Evolutionary conservation across 2,329 filamentous ascomycete genomes (phyloP).

Genomic region (Sporothrix humicola): DNA sequence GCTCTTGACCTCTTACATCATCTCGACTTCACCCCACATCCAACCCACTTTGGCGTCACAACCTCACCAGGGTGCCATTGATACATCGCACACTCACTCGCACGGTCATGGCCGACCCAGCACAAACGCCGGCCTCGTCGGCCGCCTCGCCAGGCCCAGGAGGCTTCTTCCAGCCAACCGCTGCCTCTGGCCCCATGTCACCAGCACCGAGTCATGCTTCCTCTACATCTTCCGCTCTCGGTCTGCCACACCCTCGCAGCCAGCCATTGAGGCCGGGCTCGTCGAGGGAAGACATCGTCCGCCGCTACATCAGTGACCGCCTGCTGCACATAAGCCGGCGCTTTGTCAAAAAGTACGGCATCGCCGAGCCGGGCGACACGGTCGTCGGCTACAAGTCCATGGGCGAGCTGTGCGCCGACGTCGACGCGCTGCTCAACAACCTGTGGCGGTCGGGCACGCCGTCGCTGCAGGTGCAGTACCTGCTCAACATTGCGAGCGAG

Average conservation of each 20-base stretch:
- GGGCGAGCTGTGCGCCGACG: constrained; percentile 72
- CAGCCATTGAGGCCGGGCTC: constrained; percentile 61
- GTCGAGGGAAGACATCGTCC: constrained; percentile 64
- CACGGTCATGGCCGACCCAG: constrained; percentile 16
- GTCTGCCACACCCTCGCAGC: constrained; percentile 61
- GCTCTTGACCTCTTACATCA: not conserved
- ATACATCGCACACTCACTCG: not conserved
- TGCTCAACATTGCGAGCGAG: constrained; percentile 77
- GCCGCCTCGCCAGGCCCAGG: constrained; percentile 46
- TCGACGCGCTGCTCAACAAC: constrained; percentile 77
- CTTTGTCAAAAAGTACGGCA: constrained; percentile 64
- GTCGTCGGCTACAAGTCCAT: constrained; percentile 64
- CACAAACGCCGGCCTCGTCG: not conserved
- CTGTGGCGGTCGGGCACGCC: constrained; percentile 88
- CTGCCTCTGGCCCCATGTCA: constrained; percentile 52
- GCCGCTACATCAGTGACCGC: constrained; percentile 61
- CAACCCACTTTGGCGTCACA: not conserved
- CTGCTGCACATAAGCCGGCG: constrained; percentile 61
- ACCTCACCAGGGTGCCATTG: not conserved
- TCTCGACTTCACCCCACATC: constrained; percentile 14
- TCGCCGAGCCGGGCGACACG: constrained; percentile 53
- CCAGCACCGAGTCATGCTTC: constrained; percentile 52
- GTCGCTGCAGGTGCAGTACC: constrained; percentile 79
- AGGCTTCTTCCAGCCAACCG: constrained; percentile 54
- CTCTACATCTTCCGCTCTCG: constrained; percentile 48